Conservation (phyloP, 1,139 yeast species). For the Candida labiduridarum region DNA sequence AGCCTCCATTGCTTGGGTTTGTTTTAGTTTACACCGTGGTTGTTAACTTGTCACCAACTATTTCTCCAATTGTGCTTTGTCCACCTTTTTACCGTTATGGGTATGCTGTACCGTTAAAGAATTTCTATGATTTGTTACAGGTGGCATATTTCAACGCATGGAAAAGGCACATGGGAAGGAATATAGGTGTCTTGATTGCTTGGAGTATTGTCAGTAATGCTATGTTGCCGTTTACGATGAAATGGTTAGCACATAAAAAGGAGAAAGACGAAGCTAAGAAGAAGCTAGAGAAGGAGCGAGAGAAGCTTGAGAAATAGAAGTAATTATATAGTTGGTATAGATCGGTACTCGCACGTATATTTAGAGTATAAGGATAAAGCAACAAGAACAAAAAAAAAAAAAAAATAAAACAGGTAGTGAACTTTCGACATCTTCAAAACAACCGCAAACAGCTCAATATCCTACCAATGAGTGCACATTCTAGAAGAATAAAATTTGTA, state of each 20-base stretch:
- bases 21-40: slow-evolving; percentile 48
- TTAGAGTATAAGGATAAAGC: no score
- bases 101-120: slow-evolving; percentile 54
- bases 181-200: slow-evolving; percentile 47
- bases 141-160: slow-evolving; percentile 47
- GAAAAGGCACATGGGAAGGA: slow-evolving; percentile 48
- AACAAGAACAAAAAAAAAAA: not conserved
- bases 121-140: slow-evolving; percentile 49
- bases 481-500: slow-evolving; percentile 58
- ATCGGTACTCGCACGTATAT: no score
- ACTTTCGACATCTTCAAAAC: not conserved
- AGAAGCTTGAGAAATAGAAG: no score
- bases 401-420: not conserved
- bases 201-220: slow-evolving; percentile 48
- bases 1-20: slow-evolving; percentile 50
- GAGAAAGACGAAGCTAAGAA: slow-evolving; percentile 16
- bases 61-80: slow-evolving; percentile 49
- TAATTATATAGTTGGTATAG: no score
- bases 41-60: slow-evolving; percentile 49
- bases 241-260: slow-evolving; percentile 21
- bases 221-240: slow-evolving; percentile 43
- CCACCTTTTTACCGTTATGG: slow-evolving; percentile 51
- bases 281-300: slow-evolving; percentile 10
- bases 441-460: no score
- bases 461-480: slow-evolving; percentile 14